Evolutionary conservation across 2,329 filamentous ascomycete species (phyloP).

Genomic region (Ilyonectria destructans): DNA sequence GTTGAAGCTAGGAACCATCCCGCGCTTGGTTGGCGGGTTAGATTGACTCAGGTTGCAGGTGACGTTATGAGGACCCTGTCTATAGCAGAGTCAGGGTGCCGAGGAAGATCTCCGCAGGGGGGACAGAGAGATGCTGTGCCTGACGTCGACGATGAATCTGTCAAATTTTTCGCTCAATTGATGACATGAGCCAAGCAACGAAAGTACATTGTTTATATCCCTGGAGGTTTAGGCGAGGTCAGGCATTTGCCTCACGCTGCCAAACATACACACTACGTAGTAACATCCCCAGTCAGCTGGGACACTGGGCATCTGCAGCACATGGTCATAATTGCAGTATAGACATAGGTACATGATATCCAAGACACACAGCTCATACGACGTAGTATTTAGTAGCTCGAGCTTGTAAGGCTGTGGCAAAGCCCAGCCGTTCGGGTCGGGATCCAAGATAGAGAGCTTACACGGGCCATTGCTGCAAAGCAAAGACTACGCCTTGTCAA

Average conservation of each 20-base stretch:
- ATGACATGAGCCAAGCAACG: slow-evolving; percentile 11
- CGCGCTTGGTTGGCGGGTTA: neutral
- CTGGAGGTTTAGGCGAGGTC: neutral
- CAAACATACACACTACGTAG: no score
- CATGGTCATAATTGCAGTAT: no score
- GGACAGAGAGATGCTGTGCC: slow-evolving; percentile 9
- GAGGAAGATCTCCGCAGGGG: slow-evolving; percentile 18
- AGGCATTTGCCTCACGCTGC: neutral
- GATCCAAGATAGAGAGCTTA: neutral
- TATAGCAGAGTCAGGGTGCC: slow-evolving; percentile 20
- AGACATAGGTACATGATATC: no score
- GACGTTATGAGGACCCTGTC: slow-evolving; percentile 26
- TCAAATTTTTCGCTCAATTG: neutral
- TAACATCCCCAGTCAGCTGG: neutral
- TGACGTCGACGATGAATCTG: slow-evolving; percentile 13
- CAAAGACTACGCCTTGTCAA: neutral
- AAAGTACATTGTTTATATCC: neutral
- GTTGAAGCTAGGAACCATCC: slow-evolving; percentile 10
- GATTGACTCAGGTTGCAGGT: neutral
- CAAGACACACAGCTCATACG: no score
- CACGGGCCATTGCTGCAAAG: neutral
- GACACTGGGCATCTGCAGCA: neutral
- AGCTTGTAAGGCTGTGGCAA: neutral
- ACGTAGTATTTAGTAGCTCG: neutral
- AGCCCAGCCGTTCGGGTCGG: neutral